A percentile compares a stretch with the other conserved stretches of the same genome.
Evolutionary conservation across 352 stramenopile species (phyloP).

Genomic region (Phytophthora hibernalis): DNA sequence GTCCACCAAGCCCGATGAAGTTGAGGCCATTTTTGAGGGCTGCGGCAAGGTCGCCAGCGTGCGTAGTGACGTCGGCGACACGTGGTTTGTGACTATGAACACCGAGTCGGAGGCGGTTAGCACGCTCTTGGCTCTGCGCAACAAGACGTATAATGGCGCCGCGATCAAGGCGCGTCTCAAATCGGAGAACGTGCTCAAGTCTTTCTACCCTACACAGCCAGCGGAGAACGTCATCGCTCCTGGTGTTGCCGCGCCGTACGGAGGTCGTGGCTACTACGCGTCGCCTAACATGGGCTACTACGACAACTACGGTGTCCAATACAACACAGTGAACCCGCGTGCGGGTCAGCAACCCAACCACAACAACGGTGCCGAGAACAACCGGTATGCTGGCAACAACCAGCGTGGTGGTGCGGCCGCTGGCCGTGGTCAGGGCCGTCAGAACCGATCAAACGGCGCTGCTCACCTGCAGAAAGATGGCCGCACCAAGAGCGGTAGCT

Average conservation of each 20-base stretch:
- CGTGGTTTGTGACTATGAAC: constrained; percentile 93
- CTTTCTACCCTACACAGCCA: constrained; percentile 87
- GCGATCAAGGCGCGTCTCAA: constrained; percentile 93
- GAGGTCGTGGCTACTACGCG: constrained; percentile 75
- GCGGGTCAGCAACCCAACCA: constrained; percentile 44
- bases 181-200: constrained; percentile 93
- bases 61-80: constrained; percentile 93
- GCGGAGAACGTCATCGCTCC: constrained; percentile 58
- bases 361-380: constrained; percentile 48
- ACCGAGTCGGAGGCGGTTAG: constrained; percentile 89
- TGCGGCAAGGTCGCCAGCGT: constrained; percentile 82
- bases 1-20: constrained; percentile 81
- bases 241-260: constrained; percentile 49
- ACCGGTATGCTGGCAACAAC: constrained; percentile 46
- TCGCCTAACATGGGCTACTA: constrained; percentile 64
- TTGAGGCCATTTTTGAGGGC: constrained; percentile 88
- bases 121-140: constrained; percentile 87
- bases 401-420: constrained; percentile 34
- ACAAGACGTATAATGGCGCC: constrained; percentile 91
- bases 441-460: constrained; percentile 44
- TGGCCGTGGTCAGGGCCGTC: constrained; percentile 43
- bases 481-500: constrained; percentile 61
- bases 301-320: constrained; percentile 85
- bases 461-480: constrained; percentile 49
- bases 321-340: constrained; percentile 53